Evolutionary conservation across 176 grass and related monocot species (phyloP).

Genomic region (Avena insularis): DNA sequence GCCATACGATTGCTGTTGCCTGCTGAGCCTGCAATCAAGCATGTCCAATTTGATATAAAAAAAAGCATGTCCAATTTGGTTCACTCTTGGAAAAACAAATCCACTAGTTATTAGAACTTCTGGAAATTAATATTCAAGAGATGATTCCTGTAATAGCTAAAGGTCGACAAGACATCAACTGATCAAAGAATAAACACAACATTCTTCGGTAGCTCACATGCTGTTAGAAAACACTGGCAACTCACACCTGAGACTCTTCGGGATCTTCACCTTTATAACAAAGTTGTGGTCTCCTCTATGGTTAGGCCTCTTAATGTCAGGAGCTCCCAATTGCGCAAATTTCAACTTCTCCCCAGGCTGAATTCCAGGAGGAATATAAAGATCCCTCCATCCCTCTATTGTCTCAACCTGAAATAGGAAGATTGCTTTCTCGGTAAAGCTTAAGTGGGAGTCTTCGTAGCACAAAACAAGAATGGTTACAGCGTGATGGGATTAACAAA

Average conservation of each 20-base stretch:
- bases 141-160: not conserved
- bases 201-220: not conserved
- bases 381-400: slow-evolving; percentile 74
- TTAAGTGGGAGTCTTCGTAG: not conserved
- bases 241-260: slow-evolving; percentile 78
- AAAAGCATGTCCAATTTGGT: not conserved
- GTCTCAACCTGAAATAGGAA: slow-evolving; percentile 82
- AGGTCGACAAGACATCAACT: not conserved
- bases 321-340: slow-evolving; percentile 57
- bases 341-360: slow-evolving; percentile 85
- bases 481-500: not conserved
- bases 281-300: slow-evolving; percentile 83
- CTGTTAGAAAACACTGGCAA: not conserved
- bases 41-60: not conserved
- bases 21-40: not conserved
- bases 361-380: slow-evolving; percentile 78
- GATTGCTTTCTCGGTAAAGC: slow-evolving; percentile 31
- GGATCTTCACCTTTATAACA: slow-evolving; percentile 76
- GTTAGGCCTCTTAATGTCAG: slow-evolving; percentile 70
- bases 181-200: not conserved
- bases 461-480: slow-evolving; percentile 8
- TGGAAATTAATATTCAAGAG: not conserved
- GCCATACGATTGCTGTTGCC: not conserved
- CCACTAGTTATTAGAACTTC: not conserved
- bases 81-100: slow-evolving; percentile 11